A percentile compares a stretch with the other conserved stretches of the same genome.
Evolutionary conservation across 176 grass and related monocot genomes (phyloP).

Genomic region (Hyparrhenia diplandra): DNA sequence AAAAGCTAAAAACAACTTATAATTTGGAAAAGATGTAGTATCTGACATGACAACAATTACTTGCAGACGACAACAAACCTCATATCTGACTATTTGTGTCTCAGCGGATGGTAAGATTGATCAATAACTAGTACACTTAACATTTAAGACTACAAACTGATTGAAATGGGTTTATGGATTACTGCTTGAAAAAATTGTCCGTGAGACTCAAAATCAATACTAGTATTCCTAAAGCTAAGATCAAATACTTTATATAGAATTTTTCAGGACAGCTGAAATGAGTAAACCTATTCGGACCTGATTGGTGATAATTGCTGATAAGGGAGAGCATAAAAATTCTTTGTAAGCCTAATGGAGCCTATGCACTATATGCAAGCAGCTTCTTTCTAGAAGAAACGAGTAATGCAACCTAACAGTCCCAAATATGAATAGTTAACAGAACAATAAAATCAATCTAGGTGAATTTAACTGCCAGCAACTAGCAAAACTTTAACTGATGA

Average conservation of each 20-base stretch:
- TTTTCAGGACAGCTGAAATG: background rate
- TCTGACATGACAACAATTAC: background rate
- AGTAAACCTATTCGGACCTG: background rate
- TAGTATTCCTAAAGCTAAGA: background rate
- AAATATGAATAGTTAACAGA: background rate
- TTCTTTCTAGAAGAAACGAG: conserved; percentile 1
- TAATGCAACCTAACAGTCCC: background rate
- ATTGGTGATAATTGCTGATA: background rate
- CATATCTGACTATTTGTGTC: conserved; percentile 14
- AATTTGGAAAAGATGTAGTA: background rate
- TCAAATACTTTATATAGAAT: background rate
- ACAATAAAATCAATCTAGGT: background rate
- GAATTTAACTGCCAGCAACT: background rate
- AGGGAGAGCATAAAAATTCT: background rate
- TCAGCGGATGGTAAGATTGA: background rate
- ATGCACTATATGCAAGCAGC: background rate
- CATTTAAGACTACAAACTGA: background rate
- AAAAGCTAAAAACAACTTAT: background rate
- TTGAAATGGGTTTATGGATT: background rate
- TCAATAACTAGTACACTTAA: background rate
- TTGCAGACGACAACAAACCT: background rate
- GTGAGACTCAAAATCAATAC: conserved; percentile 3
- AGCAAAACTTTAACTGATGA: background rate
- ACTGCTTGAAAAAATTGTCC: background rate
- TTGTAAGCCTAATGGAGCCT: background rate